Evolutionary conservation across 2,329 filamentous ascomycete genomes (phyloP), one percentile per base, ranked within the genome.

Genomic region (Aspergillus fumigatiaffinis): DNA sequence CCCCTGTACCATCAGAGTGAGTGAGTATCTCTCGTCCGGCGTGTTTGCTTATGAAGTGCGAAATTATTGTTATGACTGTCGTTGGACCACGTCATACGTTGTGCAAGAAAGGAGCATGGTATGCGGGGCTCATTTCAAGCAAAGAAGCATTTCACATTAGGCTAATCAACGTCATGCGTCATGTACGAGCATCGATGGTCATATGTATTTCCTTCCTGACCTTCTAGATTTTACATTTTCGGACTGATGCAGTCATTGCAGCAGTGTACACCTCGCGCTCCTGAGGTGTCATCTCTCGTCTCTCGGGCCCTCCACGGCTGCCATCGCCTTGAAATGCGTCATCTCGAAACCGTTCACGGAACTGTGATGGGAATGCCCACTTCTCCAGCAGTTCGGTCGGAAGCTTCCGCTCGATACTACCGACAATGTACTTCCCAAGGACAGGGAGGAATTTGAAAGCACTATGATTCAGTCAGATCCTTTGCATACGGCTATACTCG

Each of bases 381-480:
- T 87, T 90, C 29, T 80, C 79, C 46, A 75, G 76, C 64, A 91
- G 83, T 53, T 82, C 81, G 4, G 75, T 68, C 61, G 41, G 79
- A 71, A 72, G 66, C 8, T 60, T 69, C 1, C 71, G 68, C 55
- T 80, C 66, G 58, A 88, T 73, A 56, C 81, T 80, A 61, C 86
- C 84, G 1, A 80, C 80, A 35, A 88, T 78, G 67, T 83, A 84
- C 28, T 85, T 82, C 7, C 87, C 87, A 12, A 89, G 75, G 4
- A 88, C 81, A 1, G 68, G 68, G 10, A 72, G 51, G 71, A 89
- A 89, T 71, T 89, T 89, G 78, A 86, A 89, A 1, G 79, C 87
- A 65, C 63, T 80, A 35, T 17, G 10, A 9, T 17, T n/a, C 32
- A 12, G 48, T 63, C 44, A 60, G 54, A 10, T 14, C 32, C 23